Base-by-base conservation (phyloP, 2,329 filamentous ascomycete species). In the Aspergillus fischeri region DNA sequence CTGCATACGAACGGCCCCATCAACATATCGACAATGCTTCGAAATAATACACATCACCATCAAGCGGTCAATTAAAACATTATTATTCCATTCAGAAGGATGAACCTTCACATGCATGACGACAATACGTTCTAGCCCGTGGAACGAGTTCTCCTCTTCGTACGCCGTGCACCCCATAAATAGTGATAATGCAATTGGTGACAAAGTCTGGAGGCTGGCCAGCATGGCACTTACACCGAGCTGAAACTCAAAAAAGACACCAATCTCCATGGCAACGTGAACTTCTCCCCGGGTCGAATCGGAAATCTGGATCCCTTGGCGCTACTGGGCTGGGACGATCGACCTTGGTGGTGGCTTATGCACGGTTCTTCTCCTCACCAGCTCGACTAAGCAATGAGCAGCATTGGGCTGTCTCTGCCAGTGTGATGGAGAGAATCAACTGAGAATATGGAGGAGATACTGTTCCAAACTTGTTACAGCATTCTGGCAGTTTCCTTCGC, bases 221-320 rank as follows among this genome's bases (percentile, higher is more conserved):
- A 58, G 54, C 58, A 49, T n/a, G 55, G 32, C 32, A 35, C 32
- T 35, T 35, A 7, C 32, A 35, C 51, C 55, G 14, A 47, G 44
- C 44, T 47, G 44, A 47, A 47, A 47, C 44, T 47, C 44, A 47
- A 47, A 47, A 45, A 20, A n/a, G 29, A 35, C 49, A 53, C 53
- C 56, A 38, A 57, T 65, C 63, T 21, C 63, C 63, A 65, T 65
- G 57, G 63, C 62, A 65, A 65, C 63, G 29, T 42, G 41, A 9
- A 29, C 45, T 56, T 21, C 44, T 52, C 41, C 42, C 55, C 61
- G 59, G 59, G 58, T 57, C 52, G 51, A 58, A 62, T 60, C 61
- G 63, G 61, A 29, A 47, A 50, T 59, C 56, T 56, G 56, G 57
- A 55, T 54, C 49, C 56, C 59, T 61, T 56, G 59, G 56, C 56